Evolutionary conservation across 1,284 basidiomycete genomes (phyloP).

Genomic region (Microbotryum silenes-acaulis): DNA sequence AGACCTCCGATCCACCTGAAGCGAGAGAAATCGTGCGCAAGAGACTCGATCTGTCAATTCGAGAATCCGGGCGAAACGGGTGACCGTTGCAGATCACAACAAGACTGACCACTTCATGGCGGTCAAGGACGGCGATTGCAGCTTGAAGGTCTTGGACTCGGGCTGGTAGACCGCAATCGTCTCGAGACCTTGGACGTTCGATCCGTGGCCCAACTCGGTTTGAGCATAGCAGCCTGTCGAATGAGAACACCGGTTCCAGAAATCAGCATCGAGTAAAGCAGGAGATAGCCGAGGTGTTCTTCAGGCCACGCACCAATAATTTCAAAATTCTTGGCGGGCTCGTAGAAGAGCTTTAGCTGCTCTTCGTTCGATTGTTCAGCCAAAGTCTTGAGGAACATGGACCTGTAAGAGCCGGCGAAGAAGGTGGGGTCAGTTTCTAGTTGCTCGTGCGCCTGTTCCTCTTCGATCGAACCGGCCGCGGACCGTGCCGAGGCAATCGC

Average conservation of each 20-base stretch:
- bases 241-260: constrained; percentile 19
- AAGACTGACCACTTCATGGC: constrained; percentile 58
- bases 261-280: no score
- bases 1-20: constrained; percentile 40
- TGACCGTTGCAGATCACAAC: constrained; percentile 48
- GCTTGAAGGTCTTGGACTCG: constrained; percentile 60
- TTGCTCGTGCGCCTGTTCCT: no score
- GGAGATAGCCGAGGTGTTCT: constrained; percentile 42
- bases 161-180: constrained; percentile 69
- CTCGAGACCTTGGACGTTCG: constrained; percentile 61
- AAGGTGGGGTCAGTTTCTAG: no score
- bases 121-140: constrained; percentile 66
- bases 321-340: constrained; percentile 49
- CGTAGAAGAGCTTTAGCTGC: constrained; percentile 46
- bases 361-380: constrained; percentile 12
- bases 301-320: constrained; percentile 48
- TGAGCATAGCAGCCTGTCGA: constrained; percentile 37
- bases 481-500: no score
- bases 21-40: no score
- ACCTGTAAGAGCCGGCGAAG: background rate
- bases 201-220: constrained; percentile 61
- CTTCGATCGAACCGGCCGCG: no score
- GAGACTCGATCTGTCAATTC: no score
- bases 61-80: background rate
- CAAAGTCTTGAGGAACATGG: constrained; percentile 14